These are phyloP conservation scores for Amanita jacksonii DNA, from an alignment of 768 basidiomycete genomes.

Conservation along the genomic window DNA sequence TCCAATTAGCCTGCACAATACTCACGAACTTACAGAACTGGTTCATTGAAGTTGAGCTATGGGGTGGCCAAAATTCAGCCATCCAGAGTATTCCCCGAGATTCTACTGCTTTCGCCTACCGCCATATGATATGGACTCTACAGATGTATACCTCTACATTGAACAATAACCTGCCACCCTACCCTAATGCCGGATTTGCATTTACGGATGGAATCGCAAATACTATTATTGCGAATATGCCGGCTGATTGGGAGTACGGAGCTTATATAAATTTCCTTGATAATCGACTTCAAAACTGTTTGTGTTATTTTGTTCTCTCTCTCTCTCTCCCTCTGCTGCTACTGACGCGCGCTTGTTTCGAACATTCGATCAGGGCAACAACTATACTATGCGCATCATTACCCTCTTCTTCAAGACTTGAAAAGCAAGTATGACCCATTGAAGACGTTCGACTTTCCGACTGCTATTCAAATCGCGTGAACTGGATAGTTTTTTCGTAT, in stretches of 20 bases:
- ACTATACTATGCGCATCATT: slow-evolving; percentile 26
- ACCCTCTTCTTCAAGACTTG: slow-evolving; percentile 17
- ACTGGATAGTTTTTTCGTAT: too few relatives aligned
- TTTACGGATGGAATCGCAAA: slow-evolving; percentile 27
- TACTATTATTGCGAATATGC: slow-evolving; percentile 18
- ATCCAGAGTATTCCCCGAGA: slow-evolving; percentile 21
- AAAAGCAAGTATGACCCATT: slow-evolving; percentile 23
- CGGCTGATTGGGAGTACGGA: slow-evolving; percentile 21
- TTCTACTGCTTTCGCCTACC: slow-evolving; percentile 24
- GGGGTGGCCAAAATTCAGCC: slow-evolving; percentile 23
- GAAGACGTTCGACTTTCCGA: slow-evolving; percentile 21
- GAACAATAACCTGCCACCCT: slow-evolving; percentile 17
- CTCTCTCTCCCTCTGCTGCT: too few relatives aligned
- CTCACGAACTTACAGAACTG: slow-evolving; percentile 11
- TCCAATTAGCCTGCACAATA: background rate
- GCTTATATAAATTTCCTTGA: background rate
- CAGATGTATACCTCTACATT: slow-evolving; percentile 27
- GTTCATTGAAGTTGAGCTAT: slow-evolving; percentile 22
- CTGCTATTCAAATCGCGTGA: slow-evolving; percentile 14
- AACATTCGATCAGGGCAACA: slow-evolving; percentile 21
- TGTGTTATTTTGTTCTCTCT: background rate
- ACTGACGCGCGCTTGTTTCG: background rate
- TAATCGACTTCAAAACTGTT: background rate
- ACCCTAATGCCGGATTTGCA: slow-evolving; percentile 23
- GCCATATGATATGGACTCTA: slow-evolving; percentile 23